These are phyloP conservation scores for Hemisphaericaspora subhashii DNA, from an alignment of 1,139 yeast species.

Conservation along the genomic window DNA sequence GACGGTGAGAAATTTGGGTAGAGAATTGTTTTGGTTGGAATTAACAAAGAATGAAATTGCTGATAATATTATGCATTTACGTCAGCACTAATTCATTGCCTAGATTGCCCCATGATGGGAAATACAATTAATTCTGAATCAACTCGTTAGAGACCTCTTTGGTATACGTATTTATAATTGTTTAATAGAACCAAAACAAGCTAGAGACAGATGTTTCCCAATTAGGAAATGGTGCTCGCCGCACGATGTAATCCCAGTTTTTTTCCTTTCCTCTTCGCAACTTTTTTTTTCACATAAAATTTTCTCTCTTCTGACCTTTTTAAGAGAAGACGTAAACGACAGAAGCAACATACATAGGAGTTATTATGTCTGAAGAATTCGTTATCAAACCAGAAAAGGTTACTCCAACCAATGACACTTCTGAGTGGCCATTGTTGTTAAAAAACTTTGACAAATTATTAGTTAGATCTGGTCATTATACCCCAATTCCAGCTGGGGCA, in stretches of 20 bases:
- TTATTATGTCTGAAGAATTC: conserved; percentile 60
- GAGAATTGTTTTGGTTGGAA: conserved; percentile 70
- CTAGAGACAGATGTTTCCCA: too few relatives aligned
- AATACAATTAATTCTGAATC: background rate
- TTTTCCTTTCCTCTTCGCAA: conserved; percentile 3
- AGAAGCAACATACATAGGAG: background rate
- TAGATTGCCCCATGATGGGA: background rate
- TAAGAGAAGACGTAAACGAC: background rate
- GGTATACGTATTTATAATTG: too few relatives aligned
- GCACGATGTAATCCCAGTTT: conserved; percentile 21
- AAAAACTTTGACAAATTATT: conserved; percentile 91
- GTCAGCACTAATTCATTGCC: background rate
- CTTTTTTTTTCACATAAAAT: conserved; percentile 3
- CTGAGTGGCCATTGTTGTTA: conserved; percentile 92
- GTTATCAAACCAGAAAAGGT: conserved; percentile 89
- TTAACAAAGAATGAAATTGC: conserved; percentile 36
- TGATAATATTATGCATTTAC: conserved; percentile 22
- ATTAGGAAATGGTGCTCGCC: conserved; percentile 15
- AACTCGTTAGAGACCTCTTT: too few relatives aligned
- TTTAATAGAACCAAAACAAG: too few relatives aligned
- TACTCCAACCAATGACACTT: conserved; percentile 79
- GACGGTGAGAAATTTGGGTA: conserved; percentile 62
- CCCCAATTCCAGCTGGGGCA: conserved; percentile 95
- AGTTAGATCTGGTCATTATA: conserved; percentile 94
- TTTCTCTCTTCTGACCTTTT: conserved; percentile 1